Conservation (phyloP, 257 asterid species). For the Solanum arcanum region DNA sequence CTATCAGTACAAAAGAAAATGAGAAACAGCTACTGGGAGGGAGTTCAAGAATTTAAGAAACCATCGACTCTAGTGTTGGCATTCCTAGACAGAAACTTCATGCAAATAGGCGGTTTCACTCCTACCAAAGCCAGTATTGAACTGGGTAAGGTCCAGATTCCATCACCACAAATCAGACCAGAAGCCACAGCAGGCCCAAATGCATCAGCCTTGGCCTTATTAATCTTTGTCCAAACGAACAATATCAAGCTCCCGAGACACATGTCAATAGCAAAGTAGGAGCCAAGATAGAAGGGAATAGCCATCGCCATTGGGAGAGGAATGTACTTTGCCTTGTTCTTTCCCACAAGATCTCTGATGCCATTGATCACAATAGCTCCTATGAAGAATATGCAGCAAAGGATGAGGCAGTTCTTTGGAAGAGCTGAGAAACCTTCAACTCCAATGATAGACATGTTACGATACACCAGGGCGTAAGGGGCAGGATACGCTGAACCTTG, state of each 20-base stretch:
- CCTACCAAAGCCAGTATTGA: constrained; percentile 63
- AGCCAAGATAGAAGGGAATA: constrained; percentile 75
- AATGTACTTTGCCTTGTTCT: constrained; percentile 43
- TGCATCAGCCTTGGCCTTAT: constrained; percentile 67
- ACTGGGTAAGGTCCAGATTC: constrained; percentile 73
- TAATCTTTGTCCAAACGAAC: constrained; percentile 50
- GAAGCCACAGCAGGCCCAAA: constrained; percentile 90
- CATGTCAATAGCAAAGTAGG: constrained; percentile 72
- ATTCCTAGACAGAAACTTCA: constrained; percentile 64
- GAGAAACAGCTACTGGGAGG: background rate
- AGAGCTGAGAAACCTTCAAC: constrained; percentile 58
- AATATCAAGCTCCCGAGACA: constrained; percentile 76
- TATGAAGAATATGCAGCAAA: constrained; percentile 48
- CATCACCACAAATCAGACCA: constrained; percentile 85
- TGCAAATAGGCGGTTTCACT: constrained; percentile 68
- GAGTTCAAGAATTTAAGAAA: constrained; percentile 26
- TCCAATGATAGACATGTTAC: constrained; percentile 75
- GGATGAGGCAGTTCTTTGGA: constrained; percentile 66
- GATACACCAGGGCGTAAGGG: constrained; percentile 57
- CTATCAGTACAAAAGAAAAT: background rate
- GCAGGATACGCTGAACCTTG: constrained; percentile 56
- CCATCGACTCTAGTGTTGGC: constrained; percentile 31
- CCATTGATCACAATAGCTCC: constrained; percentile 56
- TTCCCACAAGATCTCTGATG: constrained; percentile 45
- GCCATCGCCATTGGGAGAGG: constrained; percentile 98